Base-by-base conservation (phyloP, 2,329 filamentous ascomycete species). In the Penicillium sp. region DNA sequence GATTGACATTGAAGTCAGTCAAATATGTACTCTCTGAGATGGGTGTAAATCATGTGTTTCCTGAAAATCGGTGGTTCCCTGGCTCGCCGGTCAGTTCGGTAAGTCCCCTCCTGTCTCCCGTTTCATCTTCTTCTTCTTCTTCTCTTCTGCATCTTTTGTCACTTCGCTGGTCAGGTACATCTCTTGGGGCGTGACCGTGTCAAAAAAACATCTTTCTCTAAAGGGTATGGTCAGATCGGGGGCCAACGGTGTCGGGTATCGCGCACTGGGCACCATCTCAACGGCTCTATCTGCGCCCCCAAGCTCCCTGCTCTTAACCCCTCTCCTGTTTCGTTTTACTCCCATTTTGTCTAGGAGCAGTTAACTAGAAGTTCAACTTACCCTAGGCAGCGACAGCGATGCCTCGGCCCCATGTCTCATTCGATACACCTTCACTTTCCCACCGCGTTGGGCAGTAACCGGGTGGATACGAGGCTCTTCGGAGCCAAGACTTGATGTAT, bases 21-120 rank as follows among this genome's bases (percentile, higher is more conserved):
- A 34, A 35, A 29, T 45, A 29, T 45, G 26, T n/a, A 45, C 29
- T 14, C 22, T 24, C 29, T 20, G 37, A n/a, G 8, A 31, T 26
- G 13, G 24, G 22, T 29, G 38, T 29, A 43, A n/a, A 43, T 53
- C 43, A 48, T 43, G 37, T 43, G 34, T 42, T 43, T 22, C 20
- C 20, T 54, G n/a, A 11, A 31, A 26, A 14, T 35, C 9, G 11
- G 34, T 31, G 26, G 49, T 45, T 40, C 35, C 34, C 50, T 48
- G 34, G 31, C 18, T 24, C 32, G 46, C 48, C 53, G 48, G 53
- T 52, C 40, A 51, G 20, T 52, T 46, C 43, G 53, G 47, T n/a
- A 26, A 35, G 20, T 42, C 48, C 34, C 48, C 42, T 55, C 39
- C 53, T 26, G 20, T 31, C n/a, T n/a, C n/a, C n/a, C n/a, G n/a